Conservation (phyloP, 768 basidiomycete genomes). For the Saitozyma podzolica region DNA sequence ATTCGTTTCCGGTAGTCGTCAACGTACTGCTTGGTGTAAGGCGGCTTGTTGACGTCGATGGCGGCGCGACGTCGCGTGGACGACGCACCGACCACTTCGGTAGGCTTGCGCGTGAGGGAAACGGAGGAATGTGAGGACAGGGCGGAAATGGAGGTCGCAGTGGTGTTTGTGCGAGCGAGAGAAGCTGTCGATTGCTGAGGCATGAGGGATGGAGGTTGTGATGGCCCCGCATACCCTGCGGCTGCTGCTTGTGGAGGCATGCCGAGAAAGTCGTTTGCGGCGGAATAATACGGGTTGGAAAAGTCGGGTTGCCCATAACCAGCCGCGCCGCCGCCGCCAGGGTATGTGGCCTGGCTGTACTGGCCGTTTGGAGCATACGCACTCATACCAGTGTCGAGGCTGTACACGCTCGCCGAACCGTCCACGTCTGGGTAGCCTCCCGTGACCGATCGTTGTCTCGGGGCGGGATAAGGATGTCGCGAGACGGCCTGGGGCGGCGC, state of each 20-base stretch:
- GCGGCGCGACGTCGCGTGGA: slow-evolving; percentile 50
- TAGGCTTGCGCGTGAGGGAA: slow-evolving; percentile 41
- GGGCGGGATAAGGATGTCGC: slow-evolving; percentile 9
- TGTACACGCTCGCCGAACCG: slow-evolving; percentile 44
- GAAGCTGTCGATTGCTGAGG: slow-evolving; percentile 34
- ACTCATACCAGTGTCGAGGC: slow-evolving; percentile 49
- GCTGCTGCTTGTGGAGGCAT: slow-evolving; percentile 32
- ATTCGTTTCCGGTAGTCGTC: slow-evolving; percentile 97
- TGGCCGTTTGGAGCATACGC: slow-evolving; percentile 32
- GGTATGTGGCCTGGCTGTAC: slow-evolving; percentile 19
- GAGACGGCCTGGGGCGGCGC: slow-evolving; percentile 9
- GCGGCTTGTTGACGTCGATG: slow-evolving; percentile 55
- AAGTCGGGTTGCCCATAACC: slow-evolving; percentile 37
- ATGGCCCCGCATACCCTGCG: neutral
- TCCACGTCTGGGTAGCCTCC: slow-evolving; percentile 19
- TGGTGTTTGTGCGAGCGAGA: slow-evolving; percentile 40
- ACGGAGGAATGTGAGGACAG: slow-evolving; percentile 28
- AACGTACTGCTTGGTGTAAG: slow-evolving; percentile 92
- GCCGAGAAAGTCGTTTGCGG: slow-evolving; percentile 50
- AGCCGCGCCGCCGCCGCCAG: slow-evolving; percentile 12
- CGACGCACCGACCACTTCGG: slow-evolving; percentile 49
- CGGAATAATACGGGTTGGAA: slow-evolving; percentile 50
- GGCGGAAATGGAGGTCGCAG: slow-evolving; percentile 39
- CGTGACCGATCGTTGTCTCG: slow-evolving; percentile 9
- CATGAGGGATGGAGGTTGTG: slow-evolving; percentile 11